These are phyloP conservation scores for Sarocladium kiliense DNA, from an alignment of 2,329 filamentous ascomycete genomes.

Conservation along the genomic window DNA sequence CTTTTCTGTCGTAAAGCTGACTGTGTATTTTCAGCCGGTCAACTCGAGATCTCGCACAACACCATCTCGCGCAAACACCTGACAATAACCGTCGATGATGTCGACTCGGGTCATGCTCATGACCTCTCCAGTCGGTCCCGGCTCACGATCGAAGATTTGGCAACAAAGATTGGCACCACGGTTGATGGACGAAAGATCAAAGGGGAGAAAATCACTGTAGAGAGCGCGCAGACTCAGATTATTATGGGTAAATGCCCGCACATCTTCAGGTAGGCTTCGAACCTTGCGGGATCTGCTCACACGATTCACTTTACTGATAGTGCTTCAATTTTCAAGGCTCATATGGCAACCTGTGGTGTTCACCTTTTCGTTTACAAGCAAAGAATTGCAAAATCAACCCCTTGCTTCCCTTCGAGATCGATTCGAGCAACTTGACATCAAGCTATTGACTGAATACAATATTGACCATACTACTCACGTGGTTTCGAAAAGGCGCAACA, in stretches of 20 bases:
- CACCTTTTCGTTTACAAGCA: constrained; percentile 70
- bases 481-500: constrained; percentile 84
- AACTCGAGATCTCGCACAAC: constrained; percentile 68
- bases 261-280: constrained; percentile 49
- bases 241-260: constrained; percentile 66
- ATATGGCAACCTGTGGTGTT: constrained; percentile 78
- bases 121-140: constrained; percentile 60
- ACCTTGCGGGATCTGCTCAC: constrained; percentile 12
- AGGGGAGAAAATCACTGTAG: constrained; percentile 53
- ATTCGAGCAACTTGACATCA: constrained; percentile 84
- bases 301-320: background rate
- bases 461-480: constrained; percentile 75
- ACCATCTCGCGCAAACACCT: constrained; percentile 88
- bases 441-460: constrained; percentile 70
- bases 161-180: constrained; percentile 79
- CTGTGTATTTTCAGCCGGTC: constrained; percentile 43
- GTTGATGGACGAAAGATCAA: constrained; percentile 70
- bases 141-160: constrained; percentile 70
- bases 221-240: constrained; percentile 50
- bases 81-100: constrained; percentile 64
- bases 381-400: constrained; percentile 63
- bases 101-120: constrained; percentile 61
- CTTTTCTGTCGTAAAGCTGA: background rate
- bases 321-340: constrained; percentile 43
- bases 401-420: constrained; percentile 56